phyloP scores from a whole-genome alignment of 1,284 basidiomycete species.

The Sphagnurus paluster region DNA sequence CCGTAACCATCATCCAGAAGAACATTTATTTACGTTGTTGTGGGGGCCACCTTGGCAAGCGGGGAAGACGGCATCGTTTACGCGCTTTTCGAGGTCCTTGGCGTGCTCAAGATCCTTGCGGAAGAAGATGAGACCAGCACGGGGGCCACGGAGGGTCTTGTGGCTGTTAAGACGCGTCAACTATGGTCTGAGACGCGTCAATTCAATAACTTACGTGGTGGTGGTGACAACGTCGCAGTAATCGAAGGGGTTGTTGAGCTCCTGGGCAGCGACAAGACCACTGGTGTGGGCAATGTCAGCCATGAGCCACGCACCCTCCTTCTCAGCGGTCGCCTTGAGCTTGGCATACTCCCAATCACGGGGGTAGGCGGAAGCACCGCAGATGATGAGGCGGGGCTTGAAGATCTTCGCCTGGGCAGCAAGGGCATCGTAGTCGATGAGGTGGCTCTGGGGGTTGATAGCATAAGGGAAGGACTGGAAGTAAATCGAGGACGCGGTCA shows the following conservation, averaged over 20 bases:
- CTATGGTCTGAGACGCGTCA: neutral
- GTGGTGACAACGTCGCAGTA: constrained; percentile 98
- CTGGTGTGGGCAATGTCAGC: constrained; percentile 98
- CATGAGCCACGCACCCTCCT: constrained; percentile 91
- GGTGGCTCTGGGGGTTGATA: constrained; percentile 82
- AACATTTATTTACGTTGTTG: constrained; percentile 80
- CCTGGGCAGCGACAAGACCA: constrained; percentile 92
- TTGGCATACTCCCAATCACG: constrained; percentile 95
- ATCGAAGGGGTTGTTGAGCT: constrained; percentile 93
- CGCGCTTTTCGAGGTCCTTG: constrained; percentile 88
- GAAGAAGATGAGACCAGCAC: constrained; percentile 99
- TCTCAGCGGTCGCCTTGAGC: constrained; percentile 83
- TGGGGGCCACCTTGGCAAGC: constrained; percentile 99
- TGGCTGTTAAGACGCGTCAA: constrained; percentile 53
- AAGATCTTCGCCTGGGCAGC: constrained; percentile 91
- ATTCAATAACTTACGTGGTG: constrained; percentile 66
- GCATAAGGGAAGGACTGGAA: constrained; percentile 99
- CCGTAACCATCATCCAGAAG: neutral
- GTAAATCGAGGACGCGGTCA: constrained; percentile 99
- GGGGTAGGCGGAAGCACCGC: constrained; percentile 98
- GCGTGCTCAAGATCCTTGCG: constrained; percentile 85
- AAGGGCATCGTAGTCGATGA: constrained; percentile 90
- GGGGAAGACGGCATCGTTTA: constrained; percentile 99
- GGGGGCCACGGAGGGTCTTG: constrained; percentile 98
- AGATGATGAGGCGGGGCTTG: constrained; percentile 96